These are phyloP conservation scores for Aspergillus eucalypticola DNA, from an alignment of 2,329 filamentous ascomycete species.

Conservation along the genomic window DNA sequence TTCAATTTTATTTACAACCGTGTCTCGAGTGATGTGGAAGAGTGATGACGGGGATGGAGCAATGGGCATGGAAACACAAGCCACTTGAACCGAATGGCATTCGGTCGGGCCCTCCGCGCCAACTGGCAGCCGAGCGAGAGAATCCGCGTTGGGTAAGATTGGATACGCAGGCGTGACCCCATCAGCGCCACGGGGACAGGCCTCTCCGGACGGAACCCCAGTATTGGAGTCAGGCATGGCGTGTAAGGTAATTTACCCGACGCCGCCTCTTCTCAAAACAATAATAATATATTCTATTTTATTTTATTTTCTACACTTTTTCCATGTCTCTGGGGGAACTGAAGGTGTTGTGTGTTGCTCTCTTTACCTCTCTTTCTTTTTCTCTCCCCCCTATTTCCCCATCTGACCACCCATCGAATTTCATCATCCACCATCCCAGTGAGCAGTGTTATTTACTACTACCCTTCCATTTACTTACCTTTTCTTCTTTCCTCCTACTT, in stretches of 20 bases:
- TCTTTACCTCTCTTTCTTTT: not conserved
- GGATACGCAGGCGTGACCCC: conserved; percentile 1
- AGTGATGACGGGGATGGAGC: not conserved
- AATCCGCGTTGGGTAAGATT: not conserved
- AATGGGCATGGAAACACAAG: not conserved
- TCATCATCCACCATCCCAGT: no score
- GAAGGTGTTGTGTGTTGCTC: no score
- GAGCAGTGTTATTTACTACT: not conserved
- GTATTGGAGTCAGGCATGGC: not conserved
- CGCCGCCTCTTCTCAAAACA: not conserved
- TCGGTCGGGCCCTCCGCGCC: conserved; percentile 1
- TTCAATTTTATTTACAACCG: no score
- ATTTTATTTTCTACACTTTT: not conserved
- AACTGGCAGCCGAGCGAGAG: not conserved
- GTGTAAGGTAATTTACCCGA: conserved; percentile 19
- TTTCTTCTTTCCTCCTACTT: not conserved
- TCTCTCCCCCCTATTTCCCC: not conserved
- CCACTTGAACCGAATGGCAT: not conserved
- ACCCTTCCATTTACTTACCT: not conserved
- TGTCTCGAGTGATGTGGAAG: not conserved
- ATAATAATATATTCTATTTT: no score
- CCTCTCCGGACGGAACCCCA: conserved; percentile 2
- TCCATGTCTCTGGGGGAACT: not conserved
- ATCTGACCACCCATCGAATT: not conserved
- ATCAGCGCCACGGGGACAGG: not conserved